A percentile compares a stretch with the other conserved stretches of the same genome.
These are phyloP conservation scores for Sarocladiaceae sp. DNA, from an alignment of 2,329 filamentous ascomycete genomes.

Conservation along the genomic window DNA sequence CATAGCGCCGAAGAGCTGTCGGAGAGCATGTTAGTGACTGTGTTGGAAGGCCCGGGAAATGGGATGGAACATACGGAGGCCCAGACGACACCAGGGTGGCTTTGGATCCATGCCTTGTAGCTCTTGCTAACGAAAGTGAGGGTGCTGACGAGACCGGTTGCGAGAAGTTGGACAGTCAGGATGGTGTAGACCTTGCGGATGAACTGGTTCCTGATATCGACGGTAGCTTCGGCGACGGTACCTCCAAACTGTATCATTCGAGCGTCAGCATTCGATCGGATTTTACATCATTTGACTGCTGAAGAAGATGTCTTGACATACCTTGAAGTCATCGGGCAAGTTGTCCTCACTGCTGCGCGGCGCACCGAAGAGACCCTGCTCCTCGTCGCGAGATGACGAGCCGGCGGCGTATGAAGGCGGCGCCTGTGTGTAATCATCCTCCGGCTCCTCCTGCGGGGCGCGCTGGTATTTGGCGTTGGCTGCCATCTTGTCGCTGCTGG, in stretches of 20 bases:
- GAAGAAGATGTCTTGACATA: too few relatives aligned
- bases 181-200: slow-evolving; percentile 97
- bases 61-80: slow-evolving; percentile 55
- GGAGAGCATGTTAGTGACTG: neutral
- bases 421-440: slow-evolving; percentile 74
- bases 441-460: slow-evolving; percentile 81
- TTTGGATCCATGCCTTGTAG: slow-evolving; percentile 86
- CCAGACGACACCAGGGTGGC: slow-evolving; percentile 80
- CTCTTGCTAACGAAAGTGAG: slow-evolving; percentile 77
- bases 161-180: slow-evolving; percentile 87
- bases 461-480: slow-evolving; percentile 77
- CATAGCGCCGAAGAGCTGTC: slow-evolving; percentile 71
- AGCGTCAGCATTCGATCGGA: neutral
- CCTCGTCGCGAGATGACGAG: slow-evolving; percentile 50
- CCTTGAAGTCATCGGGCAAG: slow-evolving; percentile 95
- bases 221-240: slow-evolving; percentile 85
- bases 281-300: neutral
- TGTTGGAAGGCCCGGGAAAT: neutral
- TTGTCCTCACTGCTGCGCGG: slow-evolving; percentile 84
- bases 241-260: slow-evolving; percentile 71
- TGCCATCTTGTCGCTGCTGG: slow-evolving; percentile 49
- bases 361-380: slow-evolving; percentile 58
- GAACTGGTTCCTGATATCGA: slow-evolving; percentile 96
- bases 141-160: slow-evolving; percentile 74
- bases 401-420: slow-evolving; percentile 70